Percentiles rank a stretch among this genome's conserved stretches.
Conservation (phyloP, 2,329 filamentous ascomycete species). For the Hysterium pulicare region DNA sequence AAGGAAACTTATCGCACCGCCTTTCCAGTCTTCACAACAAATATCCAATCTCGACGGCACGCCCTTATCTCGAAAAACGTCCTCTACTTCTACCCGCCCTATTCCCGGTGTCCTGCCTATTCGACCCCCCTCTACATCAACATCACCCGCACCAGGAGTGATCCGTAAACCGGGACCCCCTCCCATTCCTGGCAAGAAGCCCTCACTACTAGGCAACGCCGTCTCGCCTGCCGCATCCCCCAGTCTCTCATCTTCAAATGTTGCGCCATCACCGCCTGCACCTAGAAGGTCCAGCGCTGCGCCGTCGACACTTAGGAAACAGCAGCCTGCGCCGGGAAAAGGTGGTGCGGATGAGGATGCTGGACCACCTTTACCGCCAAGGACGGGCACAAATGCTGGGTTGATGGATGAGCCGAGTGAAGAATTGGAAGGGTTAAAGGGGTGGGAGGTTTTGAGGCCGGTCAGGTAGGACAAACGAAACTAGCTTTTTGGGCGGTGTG, state of each 20-base stretch:
- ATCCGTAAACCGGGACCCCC: constrained; percentile 35
- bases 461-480: no score
- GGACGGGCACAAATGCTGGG: constrained; percentile 23
- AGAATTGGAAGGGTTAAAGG: constrained; percentile 30
- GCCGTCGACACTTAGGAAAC: no score
- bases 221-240: constrained; percentile 6
- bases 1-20: constrained; percentile 30
- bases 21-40: constrained; percentile 14
- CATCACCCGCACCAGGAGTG: constrained; percentile 11
- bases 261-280: constrained; percentile 12
- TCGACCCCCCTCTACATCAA: constrained; percentile 8
- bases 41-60: constrained; percentile 20
- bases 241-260: constrained; percentile 9
- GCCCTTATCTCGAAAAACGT: constrained; percentile 19
- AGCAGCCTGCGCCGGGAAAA: no score
- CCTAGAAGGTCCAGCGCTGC: constrained; percentile 4
- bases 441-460: constrained; percentile 40
- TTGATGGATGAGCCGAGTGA: constrained; percentile 35
- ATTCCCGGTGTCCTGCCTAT: constrained; percentile 22
- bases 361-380: constrained; percentile 29
- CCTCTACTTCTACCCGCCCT: constrained; percentile 28
- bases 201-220: constrained; percentile 19
- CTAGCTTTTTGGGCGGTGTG: no score
- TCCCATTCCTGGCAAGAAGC: constrained; percentile 32
- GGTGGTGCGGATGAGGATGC: constrained; percentile 10